Evolutionary conservation across 2,329 filamentous ascomycete species (phyloP), one percentile per base, ranked within the genome.

Genomic region (Trichoderma oligosporum): DNA sequence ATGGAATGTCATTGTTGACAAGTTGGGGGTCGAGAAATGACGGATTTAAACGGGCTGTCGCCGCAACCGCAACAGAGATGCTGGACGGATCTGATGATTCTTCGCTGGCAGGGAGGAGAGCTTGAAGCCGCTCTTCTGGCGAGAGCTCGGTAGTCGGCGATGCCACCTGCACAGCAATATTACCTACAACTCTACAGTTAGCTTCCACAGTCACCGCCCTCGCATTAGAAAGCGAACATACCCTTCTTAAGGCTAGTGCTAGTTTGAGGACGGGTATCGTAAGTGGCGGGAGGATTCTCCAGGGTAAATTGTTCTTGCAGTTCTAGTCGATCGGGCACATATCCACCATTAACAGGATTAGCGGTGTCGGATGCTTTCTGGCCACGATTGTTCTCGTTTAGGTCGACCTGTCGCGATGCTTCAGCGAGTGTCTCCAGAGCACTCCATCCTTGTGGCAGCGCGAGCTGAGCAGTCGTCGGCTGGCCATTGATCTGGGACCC

Each of bases 381-480:
- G 57, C 77, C 76, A 63, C 82, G 81, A 52, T 78, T 81, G 66
- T 84, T 84, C 65, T 85, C 81, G 59, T 78, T 82, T 14, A 84
- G 76, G 64, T 88, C 88, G 58, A 94, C 83, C 70, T 89, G 89
- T 49, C 90, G 82, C 48, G 91, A 95, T 0, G 92, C 91, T 72
- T 96, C 91, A 29, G 91, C 91, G 20, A 96, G 78, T 4, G 91
- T 91, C 69, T 95, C 89, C 35, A 96, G 78, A 1, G 89, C 89
- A 60, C 89, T 91, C 79, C 91, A 90, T 62, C 84, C 83, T 63
- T 83, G 81, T 1, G 79, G 77, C 7, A 77, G 66, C 20, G 74
- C 72, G 44, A 60, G 62, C 6, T 67, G 56, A 25, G 65, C 62
- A 2, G 65, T 58, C n/a, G n/a, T n/a, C 4, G 64, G 45, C 42